Evolutionary conservation across 164 flowering plant species (phyloP).

Genomic region (Liquidambar formosana): DNA sequence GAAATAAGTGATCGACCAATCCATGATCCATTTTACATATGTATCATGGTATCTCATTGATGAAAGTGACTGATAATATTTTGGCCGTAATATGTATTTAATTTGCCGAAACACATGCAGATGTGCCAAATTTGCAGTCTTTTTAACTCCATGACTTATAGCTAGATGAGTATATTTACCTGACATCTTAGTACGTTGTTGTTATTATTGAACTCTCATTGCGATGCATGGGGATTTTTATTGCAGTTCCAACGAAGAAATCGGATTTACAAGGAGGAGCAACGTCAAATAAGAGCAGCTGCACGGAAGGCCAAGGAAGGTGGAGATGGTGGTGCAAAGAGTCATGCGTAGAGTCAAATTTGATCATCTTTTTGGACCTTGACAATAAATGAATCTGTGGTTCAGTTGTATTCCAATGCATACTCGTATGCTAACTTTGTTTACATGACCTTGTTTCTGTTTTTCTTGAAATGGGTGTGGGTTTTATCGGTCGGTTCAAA

Average conservation of each 20-base stretch:
- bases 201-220: background rate
- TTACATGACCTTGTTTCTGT: background rate
- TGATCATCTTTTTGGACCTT: slow-evolving; percentile 7
- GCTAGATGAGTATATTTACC: too few relatives aligned
- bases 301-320: slow-evolving; percentile 69
- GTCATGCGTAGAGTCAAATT: slow-evolving; percentile 25
- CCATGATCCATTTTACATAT: too few relatives aligned
- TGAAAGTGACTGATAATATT: too few relatives aligned
- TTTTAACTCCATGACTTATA: too few relatives aligned
- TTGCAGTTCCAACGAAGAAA: slow-evolving; percentile 88
- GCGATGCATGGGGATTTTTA: background rate
- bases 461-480: slow-evolving; percentile 5
- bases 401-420: slow-evolving; percentile 10
- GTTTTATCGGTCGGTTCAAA: slow-evolving; percentile 4
- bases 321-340: slow-evolving; percentile 28
- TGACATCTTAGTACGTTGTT: too few relatives aligned
- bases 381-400: slow-evolving; percentile 12
- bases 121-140: background rate
- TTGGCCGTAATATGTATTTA: too few relatives aligned
- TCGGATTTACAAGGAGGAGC: slow-evolving; percentile 92
- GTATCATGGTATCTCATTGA: too few relatives aligned
- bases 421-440: background rate
- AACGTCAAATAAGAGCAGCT: slow-evolving; percentile 86
- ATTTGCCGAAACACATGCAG: background rate
- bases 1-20: too few relatives aligned